Base-by-base conservation (phyloP, 179 eudicot species). In the Gypsophila paniculata region DNA sequence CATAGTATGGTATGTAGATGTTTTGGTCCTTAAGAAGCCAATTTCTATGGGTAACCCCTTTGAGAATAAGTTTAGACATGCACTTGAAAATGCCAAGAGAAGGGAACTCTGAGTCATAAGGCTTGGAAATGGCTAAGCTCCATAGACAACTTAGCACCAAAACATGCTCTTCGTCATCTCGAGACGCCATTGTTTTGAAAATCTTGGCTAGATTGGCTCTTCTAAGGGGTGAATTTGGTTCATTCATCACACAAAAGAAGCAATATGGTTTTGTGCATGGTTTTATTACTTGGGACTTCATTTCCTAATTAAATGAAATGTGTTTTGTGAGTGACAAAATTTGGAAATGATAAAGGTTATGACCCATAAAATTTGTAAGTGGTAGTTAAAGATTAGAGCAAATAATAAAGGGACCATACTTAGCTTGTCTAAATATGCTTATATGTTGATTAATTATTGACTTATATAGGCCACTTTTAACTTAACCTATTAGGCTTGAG, bases 1-100 rank as follows among this genome's bases (percentile, higher is more conserved):
- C 96, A 77, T 90, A 90, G 65, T 90, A 88, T 9, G 96, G 89
- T 25, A 88, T 84, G 74, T 88, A 88, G 58, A 86, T 85, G 75
- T 90, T 90, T 66, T 86, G 93, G 46, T 76, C 81, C 36, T 12
- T 76, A 1, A 74, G 71, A 64, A 88, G 84, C 96, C 93, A 90
- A 39, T 79, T 65, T 80, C 57, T 80, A 39, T 82, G 79, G 49
- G 77, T 68, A 54, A 90, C 39, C 19, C 89, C 87, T 75, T 74
- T 90, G 32, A 68, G 57, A 64, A 90, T 84, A 36, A 90, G 76
- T 46, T 66, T 78, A 8, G 79, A 72, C 93, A 86, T 80, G 88
- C 91, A 86, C 22, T 75, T 73, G 61, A 90, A 88, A 57, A 90
- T 74, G 18, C 96, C 93, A 11, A 88, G 77, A 52, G 84, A 84